phyloP scores from a whole-genome alignment of 2,329 filamentous ascomycete genomes.

The Cladosporium sp. region DNA sequence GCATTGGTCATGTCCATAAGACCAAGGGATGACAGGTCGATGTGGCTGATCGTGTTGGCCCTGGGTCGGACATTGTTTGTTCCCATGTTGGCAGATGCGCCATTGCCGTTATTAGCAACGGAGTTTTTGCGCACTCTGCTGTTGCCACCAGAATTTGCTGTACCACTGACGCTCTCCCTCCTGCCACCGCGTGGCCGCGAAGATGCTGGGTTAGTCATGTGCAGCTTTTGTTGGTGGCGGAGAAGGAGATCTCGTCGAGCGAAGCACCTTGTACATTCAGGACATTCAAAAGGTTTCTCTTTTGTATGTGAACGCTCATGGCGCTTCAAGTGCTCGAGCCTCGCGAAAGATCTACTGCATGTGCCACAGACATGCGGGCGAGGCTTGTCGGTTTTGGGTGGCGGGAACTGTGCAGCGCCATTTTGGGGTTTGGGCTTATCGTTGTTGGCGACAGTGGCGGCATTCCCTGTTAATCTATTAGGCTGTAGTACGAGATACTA shows the following conservation, averaged over 20 bases:
- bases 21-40: constrained; percentile 72
- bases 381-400: constrained; percentile 95
- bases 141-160: constrained; percentile 58
- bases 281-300: constrained; percentile 97
- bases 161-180: constrained; percentile 78
- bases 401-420: constrained; percentile 53
- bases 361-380: constrained; percentile 90
- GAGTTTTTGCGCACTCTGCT: constrained; percentile 90
- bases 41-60: constrained; percentile 93
- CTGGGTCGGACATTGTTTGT: constrained; percentile 71
- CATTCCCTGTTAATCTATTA: constrained; percentile 5
- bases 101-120: constrained; percentile 59
- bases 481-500: neutral
- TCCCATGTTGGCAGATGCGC: constrained; percentile 31
- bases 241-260: constrained; percentile 86
- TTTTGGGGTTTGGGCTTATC: constrained; percentile 3
- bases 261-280: constrained; percentile 91
- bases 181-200: constrained; percentile 77
- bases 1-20: constrained; percentile 24
- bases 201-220: constrained; percentile 85
- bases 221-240: constrained; percentile 96
- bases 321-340: constrained; percentile 92
- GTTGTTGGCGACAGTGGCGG: constrained; percentile 15
- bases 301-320: constrained; percentile 98
- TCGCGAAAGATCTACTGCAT: constrained; percentile 86